phyloP scores from a whole-genome alignment of 805 yeast species.

The Ogataea paradorogensis region DNA sequence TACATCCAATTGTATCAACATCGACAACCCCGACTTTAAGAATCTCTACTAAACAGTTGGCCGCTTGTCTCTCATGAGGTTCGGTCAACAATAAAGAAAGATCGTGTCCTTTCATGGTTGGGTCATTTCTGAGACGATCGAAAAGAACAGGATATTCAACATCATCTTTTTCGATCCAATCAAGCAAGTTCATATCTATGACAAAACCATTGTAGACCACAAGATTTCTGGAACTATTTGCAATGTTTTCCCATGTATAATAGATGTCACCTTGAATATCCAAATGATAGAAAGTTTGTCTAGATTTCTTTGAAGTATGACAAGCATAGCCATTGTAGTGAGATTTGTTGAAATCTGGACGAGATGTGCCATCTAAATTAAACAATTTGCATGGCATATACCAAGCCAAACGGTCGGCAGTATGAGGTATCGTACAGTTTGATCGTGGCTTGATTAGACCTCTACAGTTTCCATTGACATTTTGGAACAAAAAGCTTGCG shows the following conservation, averaged over 20 bases:
- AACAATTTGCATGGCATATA: slow-evolving; percentile 88
- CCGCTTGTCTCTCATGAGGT: slow-evolving; percentile 64
- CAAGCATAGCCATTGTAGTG: slow-evolving; percentile 88
- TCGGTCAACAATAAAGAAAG: slow-evolving; percentile 69
- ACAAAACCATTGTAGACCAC: slow-evolving; percentile 90
- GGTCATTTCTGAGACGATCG: slow-evolving; percentile 55
- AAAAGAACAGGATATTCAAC: slow-evolving; percentile 72
- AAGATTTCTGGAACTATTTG: slow-evolving; percentile 65
- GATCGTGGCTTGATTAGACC: slow-evolving; percentile 68
- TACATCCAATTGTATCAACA: slow-evolving; percentile 87
- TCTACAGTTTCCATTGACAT: slow-evolving; percentile 88
- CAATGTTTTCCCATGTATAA: slow-evolving; percentile 87
- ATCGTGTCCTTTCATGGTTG: slow-evolving; percentile 69
- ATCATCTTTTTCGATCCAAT: slow-evolving; percentile 72
- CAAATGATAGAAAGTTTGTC: slow-evolving; percentile 62
- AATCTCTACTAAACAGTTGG: slow-evolving; percentile 81
- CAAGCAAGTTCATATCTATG: slow-evolving; percentile 70
- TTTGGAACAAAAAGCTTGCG: slow-evolving; percentile 81
- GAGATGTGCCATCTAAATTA: slow-evolving; percentile 66
- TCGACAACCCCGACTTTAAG: slow-evolving; percentile 88
- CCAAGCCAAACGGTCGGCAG: slow-evolving; percentile 74
- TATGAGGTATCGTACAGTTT: slow-evolving; percentile 68
- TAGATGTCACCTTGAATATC: slow-evolving; percentile 69
- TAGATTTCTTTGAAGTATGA: slow-evolving; percentile 71
- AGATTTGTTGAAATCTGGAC: slow-evolving; percentile 58